Evolutionary conservation across 495 filamentous ascomycete species (phyloP), one percentile per base, ranked within the genome.

Genomic region (Penicillium salamii): DNA sequence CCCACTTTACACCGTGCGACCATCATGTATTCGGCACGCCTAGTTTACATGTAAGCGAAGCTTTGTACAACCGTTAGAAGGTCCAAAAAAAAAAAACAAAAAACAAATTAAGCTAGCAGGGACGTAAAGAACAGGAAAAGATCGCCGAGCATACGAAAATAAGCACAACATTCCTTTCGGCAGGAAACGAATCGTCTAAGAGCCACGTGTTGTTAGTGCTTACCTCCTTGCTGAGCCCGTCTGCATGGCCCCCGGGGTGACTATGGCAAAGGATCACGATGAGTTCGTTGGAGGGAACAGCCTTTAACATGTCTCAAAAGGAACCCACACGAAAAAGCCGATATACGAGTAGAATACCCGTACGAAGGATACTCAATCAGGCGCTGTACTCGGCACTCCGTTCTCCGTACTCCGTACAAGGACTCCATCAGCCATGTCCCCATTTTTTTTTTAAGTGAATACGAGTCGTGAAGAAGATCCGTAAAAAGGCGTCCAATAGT

Each of bases 161-260:
- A 48, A 48, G 35, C 35, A 48, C 19, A 33, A 18, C 34, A 5
- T 40, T 24, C 13, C 17, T 4, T 32, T 36, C 24, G 29, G 35
- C 29, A 21, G 21, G 6, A 21, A 21, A 9, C 20, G 29, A 39
- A 39, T 48, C 46, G 46, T 40, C 46, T 5, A 9, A 47, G 20
- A 37, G 18, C 35, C 46, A 48, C 46, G 46, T 48, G 46, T 40
- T 17, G 13, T 15, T 48, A 48, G 46, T 48, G 46, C 46, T 14
- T 31, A 48, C 18, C 24, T 33, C 43, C 32, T n/a, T 14, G 42
- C 32, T 35, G 12, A 32, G 12, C 12, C 29, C 5, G 29, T 11
- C 29, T 32, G 23, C 23, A 24, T 17, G n/a, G 14, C 12, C 13
- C 19, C 12, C 1, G 3, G 26, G 11, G 26, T 47, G 17, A 34